Evolutionary conservation across 2,329 filamentous ascomycete genomes (phyloP), one percentile per base, ranked within the genome.

Genomic region (Graphilbum fragrans): DNA sequence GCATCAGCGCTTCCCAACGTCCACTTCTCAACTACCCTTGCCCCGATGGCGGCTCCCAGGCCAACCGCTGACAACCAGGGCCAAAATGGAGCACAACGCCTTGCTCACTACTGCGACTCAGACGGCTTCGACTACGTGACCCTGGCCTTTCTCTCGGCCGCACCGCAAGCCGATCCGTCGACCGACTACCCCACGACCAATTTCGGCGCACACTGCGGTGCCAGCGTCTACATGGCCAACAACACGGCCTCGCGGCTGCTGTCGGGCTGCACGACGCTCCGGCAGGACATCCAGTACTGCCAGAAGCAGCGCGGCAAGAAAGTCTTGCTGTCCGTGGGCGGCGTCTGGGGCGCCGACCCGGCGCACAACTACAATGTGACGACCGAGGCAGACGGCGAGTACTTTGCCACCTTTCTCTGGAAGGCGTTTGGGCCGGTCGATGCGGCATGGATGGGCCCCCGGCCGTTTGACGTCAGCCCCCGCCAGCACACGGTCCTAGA

Each of bases 301-400:
- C 75, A 80, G 54, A 10, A 16, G 6, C 47, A 55, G 5, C 57
- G 69, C 42, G 69, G 69, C 42, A 81, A 80, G 59, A 80, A 77
- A 46, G 70, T 82, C 40, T 57, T 81, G 34, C 63, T 82, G 21
- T 81, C 77, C 14, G 67, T 82, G 37, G 78, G 78, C 36, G 77
- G 78, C 34, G 29, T 31, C 29, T 31, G 29, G 29, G 29, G 29
- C 6, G 11, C 29, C 7, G 70, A 47, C 10, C 20, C 40, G 6
- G 21, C 14, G 9, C 52, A 50, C 44, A 53, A 62, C 55, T 65
- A 65, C 48, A 52, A 53, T 14, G 41, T 65, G 32, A 56, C 56
- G 2, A 50, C 42, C 34, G 42, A 46, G 8, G 40, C 48, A 17
- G 50, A 55, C 8, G 61, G 58, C 27, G 37, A 47, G 19, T 47